Conservation (phyloP, 805 yeast genomes). For the Komagataella pastoris region DNA sequence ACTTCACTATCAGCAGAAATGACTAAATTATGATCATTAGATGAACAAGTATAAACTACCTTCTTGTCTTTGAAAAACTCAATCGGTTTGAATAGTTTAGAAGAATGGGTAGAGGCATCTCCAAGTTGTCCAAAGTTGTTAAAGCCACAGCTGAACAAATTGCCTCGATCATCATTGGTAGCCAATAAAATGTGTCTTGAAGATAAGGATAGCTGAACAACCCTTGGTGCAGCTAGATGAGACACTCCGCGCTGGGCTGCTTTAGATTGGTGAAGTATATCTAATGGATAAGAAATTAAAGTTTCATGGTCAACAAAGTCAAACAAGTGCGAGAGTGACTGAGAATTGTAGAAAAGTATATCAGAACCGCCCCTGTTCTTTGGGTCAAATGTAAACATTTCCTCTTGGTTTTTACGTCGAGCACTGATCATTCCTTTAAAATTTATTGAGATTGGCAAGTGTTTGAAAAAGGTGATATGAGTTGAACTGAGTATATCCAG, state of each 20-base stretch:
- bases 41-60: neutral
- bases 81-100: neutral
- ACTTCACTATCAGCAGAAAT: slow-evolving; percentile 54
- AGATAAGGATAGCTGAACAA: neutral
- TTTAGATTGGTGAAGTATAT: neutral
- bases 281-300: neutral
- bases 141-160: neutral
- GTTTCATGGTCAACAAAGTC: neutral
- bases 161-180: neutral
- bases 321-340: neutral
- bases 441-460: neutral
- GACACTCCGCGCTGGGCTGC: neutral
- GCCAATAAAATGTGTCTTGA: neutral
- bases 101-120: neutral
- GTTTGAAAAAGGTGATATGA: neutral
- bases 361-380: slow-evolving; percentile 39
- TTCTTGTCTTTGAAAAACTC: neutral
- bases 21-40: neutral
- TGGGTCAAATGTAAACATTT: neutral
- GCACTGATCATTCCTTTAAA: neutral
- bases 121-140: neutral
- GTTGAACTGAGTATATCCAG: slow-evolving; percentile 37
- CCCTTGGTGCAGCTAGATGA: neutral
- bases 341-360: slow-evolving; percentile 41
- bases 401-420: neutral